Conservation (phyloP, 257 asterid species). For the Forsythia viridissima region DNA sequence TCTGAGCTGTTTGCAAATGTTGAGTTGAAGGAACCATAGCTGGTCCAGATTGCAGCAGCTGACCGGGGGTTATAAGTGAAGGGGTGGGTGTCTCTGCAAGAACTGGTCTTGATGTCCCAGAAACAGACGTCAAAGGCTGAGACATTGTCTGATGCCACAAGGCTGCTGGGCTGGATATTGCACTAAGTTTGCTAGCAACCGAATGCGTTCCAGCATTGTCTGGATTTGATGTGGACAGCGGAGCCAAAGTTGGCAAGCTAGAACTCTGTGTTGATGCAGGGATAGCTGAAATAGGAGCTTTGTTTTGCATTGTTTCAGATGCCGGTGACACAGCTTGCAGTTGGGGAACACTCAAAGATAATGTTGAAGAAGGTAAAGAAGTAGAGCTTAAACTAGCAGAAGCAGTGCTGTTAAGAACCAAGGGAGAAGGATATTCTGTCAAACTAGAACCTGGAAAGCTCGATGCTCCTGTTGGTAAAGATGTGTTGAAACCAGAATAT, state of each 20-base stretch:
- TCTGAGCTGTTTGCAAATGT: slow-evolving; percentile 56
- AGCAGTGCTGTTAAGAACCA: slow-evolving; percentile 45
- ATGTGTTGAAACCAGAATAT: slow-evolving; percentile 59
- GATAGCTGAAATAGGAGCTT: slow-evolving; percentile 46
- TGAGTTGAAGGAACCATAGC: slow-evolving; percentile 50
- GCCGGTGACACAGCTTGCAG: slow-evolving; percentile 44
- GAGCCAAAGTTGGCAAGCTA: slow-evolving; percentile 46
- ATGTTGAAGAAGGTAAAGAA: slow-evolving; percentile 20
- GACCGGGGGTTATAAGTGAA: slow-evolving; percentile 83
- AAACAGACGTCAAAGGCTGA: slow-evolving; percentile 41
- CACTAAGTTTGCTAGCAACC: slow-evolving; percentile 42
- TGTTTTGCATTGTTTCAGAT: slow-evolving; percentile 57
- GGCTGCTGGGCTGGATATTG: slow-evolving; percentile 40
- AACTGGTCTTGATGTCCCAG: slow-evolving; percentile 46
- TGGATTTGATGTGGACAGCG: slow-evolving; percentile 38
- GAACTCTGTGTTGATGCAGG: slow-evolving; percentile 45
- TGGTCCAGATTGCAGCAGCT: slow-evolving; percentile 67
- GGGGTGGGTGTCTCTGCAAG: slow-evolving; percentile 57
- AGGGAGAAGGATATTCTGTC: slow-evolving; percentile 56
- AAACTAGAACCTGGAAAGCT: slow-evolving; percentile 52
- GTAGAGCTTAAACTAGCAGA: slow-evolving; percentile 43
- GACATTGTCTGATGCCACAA: slow-evolving; percentile 44
- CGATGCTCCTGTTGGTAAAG: slow-evolving; percentile 56
- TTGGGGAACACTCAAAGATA: slow-evolving; percentile 52
- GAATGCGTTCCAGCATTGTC: slow-evolving; percentile 44